Conservation (phyloP, 2,329 filamentous ascomycete genomes). For the Orbilia blumenaviensis region DNA sequence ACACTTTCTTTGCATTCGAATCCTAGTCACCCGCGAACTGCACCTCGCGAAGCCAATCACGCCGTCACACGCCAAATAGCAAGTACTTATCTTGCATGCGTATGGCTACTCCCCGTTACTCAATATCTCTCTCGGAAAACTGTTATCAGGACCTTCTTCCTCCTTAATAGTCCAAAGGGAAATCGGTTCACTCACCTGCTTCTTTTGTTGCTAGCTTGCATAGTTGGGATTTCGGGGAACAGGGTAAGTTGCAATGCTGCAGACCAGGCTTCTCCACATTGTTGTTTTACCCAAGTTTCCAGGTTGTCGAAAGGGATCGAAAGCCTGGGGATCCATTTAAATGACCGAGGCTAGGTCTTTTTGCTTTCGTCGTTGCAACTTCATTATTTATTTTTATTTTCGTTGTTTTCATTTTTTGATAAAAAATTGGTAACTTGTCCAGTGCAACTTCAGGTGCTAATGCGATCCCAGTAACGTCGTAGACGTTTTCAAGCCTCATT, state of each 20-base stretch:
- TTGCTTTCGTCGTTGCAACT: not conserved
- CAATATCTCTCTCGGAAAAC: constrained; percentile 23
- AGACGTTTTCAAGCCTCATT: constrained; percentile 5
- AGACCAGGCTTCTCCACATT: constrained; percentile 52
- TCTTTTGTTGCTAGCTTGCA: constrained; percentile 41
- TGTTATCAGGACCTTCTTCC: constrained; percentile 31
- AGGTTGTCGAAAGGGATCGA: constrained; percentile 22
- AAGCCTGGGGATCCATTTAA: constrained; percentile 32
- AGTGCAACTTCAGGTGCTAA: constrained; percentile 6
- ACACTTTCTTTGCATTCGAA: not conserved
- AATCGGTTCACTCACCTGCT: constrained; percentile 39
- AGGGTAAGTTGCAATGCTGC: constrained; percentile 37
- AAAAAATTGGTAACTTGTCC: not conserved
- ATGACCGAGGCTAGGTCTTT: constrained; percentile 3
- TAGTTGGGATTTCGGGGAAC: constrained; percentile 30
- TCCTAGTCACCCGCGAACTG: constrained; percentile 11
- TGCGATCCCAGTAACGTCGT: not conserved
- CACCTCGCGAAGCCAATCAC: constrained; percentile 13
- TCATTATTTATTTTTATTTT: not conserved
- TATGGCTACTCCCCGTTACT: constrained; percentile 21
- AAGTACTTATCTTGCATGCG: constrained; percentile 32
- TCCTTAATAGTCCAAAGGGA: constrained; percentile 46
- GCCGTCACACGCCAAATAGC: constrained; percentile 24
- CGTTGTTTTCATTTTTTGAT: not conserved
- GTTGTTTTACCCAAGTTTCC: constrained; percentile 35